These are phyloP conservation scores for Chaetomium olivaceum DNA, from an alignment of 2,329 filamentous ascomycete species.

Conservation along the genomic window DNA sequence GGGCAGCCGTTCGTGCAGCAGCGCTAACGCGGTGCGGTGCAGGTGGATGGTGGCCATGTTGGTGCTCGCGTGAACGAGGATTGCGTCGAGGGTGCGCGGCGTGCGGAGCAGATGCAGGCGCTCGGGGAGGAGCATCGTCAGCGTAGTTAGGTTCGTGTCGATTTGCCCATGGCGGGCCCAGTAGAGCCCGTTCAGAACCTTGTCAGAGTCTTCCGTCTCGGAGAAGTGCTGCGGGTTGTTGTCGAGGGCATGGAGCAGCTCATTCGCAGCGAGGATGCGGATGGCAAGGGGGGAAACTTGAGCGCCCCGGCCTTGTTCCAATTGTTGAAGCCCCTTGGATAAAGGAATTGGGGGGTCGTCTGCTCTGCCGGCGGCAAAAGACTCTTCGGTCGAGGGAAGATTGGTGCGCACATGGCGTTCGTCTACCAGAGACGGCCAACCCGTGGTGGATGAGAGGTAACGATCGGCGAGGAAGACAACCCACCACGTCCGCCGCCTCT, in stretches of 20 bases:
- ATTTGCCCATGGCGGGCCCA: constrained; percentile 66
- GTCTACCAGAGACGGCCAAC: constrained; percentile 68
- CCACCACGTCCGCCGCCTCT: constrained; percentile 69
- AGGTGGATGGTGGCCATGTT: constrained; percentile 69
- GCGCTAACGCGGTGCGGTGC: constrained; percentile 41
- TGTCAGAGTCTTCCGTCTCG: constrained; percentile 52
- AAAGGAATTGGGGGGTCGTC: not conserved
- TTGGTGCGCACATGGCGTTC: constrained; percentile 61
- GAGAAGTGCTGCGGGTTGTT: not conserved
- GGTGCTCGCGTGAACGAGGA: constrained; percentile 68
- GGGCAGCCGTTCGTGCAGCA: not conserved
- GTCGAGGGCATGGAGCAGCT: constrained; percentile 6
- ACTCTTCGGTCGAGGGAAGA: constrained; percentile 51
- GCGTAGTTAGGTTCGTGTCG: constrained; percentile 63
- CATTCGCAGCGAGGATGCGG: constrained; percentile 14
- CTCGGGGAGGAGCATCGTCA: constrained; percentile 59
- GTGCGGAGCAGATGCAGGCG: constrained; percentile 60
- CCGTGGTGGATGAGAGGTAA: constrained; percentile 67
- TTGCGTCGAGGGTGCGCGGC: constrained; percentile 59
- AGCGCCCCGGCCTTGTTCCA: constrained; percentile 61
- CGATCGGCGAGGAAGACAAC: constrained; percentile 64
- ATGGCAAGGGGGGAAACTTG: constrained; percentile 50
- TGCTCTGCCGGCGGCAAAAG: not conserved
- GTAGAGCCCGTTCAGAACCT: constrained; percentile 64
- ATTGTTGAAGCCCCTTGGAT: constrained; percentile 45